Conservation (phyloP, 1,284 basidiomycete species). For the Schizopora paradoxa region DNA sequence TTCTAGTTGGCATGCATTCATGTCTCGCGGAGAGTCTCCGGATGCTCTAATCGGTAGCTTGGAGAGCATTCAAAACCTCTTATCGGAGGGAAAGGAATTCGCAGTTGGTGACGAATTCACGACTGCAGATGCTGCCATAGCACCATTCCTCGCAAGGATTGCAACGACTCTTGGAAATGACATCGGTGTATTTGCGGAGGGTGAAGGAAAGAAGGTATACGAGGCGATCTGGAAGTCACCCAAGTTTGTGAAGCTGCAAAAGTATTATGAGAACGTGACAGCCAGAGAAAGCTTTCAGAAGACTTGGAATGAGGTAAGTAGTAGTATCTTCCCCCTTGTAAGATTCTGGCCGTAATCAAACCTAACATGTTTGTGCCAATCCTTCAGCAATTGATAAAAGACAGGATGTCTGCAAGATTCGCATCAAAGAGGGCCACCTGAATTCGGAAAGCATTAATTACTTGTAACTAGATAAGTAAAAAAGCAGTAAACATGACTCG, state of each 20-base stretch:
- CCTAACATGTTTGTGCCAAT: neutral
- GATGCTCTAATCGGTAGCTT: slow-evolving; percentile 36
- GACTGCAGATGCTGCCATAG: slow-evolving; percentile 28
- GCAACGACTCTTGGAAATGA: slow-evolving; percentile 39
- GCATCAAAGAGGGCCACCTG: neutral
- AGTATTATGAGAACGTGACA: slow-evolving; percentile 38
- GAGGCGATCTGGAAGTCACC: slow-evolving; percentile 33
- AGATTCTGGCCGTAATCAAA: neutral
- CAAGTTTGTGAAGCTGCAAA: slow-evolving; percentile 38
- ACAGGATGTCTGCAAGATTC: neutral
- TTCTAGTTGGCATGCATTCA: slow-evolving; percentile 33
- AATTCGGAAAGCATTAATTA: neutral
- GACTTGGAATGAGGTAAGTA: slow-evolving; percentile 39
- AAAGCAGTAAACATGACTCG: neutral
- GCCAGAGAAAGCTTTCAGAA: slow-evolving; percentile 43
- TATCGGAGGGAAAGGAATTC: slow-evolving; percentile 35
- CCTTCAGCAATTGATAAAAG: neutral
- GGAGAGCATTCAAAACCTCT: slow-evolving; percentile 38
- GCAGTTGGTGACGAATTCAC: slow-evolving; percentile 40
- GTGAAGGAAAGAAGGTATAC: slow-evolving; percentile 36
- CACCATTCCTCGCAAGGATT: slow-evolving; percentile 35
- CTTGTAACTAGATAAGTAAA: neutral
- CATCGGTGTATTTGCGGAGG: slow-evolving; percentile 38
- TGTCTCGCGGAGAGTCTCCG: slow-evolving; percentile 36
- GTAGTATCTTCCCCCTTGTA: neutral